Evolutionary conservation across 108 stramenopile genomes (phyloP), one percentile per base, ranked within the genome.

Genomic region (Cylindrotheca closterium): DNA sequence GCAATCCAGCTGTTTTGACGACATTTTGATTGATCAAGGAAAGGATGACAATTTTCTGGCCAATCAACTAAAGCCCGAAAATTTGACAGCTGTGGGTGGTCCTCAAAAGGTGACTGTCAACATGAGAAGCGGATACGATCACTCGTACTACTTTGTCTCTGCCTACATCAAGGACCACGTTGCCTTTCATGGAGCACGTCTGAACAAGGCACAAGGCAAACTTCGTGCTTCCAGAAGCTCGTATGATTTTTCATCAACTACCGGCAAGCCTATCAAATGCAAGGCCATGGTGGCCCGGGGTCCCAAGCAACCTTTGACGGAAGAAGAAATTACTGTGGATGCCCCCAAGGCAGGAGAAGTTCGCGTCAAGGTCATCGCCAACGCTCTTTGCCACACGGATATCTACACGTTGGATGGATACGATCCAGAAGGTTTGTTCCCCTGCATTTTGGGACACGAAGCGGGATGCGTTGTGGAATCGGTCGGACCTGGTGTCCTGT

Each of bases 81-180:
- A 65, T 10, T 21, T 32, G 26, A 88, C 91, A 0, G 86, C 88
- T 22, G 15, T 15, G 10, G 15, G 37, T 15, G 15, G 72, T 58
- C 24, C 75, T 68, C 89, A 92, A 58, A 69, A 74, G 24, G 53
- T 87, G 0, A 73, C 85, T 46, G 27, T 89, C 55, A 78, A 82
- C 25, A 73, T 79, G 68, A 75, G 82, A 66, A 77, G 82, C 5
- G 93, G 37, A 42, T 42, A 42, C 15, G 37, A 42, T 42, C 97
- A 98, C 71, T 88, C 88, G 21, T 98, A 97, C 59, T 87, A 85
- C 65, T 96, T 96, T 74, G 93, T 98, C 62, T 63, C 84, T 23
- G 69, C 86, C 0, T 96, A 93, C 68, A 69, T 97, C 56, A 85
- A 72, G 8, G 83, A 96, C 51, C 97, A 98, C 79, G 57, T 98